A percentile compares a stretch with the other conserved stretches of the same genome.
Evolutionary conservation across 2,329 filamentous ascomycete genomes (phyloP).

Genomic region (Neonectria ditissima): DNA sequence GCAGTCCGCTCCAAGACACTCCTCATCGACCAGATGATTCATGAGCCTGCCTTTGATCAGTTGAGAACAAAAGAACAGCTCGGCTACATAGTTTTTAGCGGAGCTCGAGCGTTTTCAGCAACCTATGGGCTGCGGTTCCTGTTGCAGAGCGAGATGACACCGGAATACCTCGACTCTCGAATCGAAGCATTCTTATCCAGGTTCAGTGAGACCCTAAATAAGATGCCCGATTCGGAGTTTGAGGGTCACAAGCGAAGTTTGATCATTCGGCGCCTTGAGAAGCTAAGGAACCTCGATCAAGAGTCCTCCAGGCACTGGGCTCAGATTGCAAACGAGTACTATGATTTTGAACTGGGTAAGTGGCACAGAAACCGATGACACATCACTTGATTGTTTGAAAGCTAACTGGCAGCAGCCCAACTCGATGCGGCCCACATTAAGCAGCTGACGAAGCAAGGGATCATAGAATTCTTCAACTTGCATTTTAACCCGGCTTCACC

Average conservation of each 20-base stretch:
- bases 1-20: slow-evolving; percentile 79
- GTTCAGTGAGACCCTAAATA: slow-evolving; percentile 73
- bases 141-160: slow-evolving; percentile 91
- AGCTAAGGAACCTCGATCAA: slow-evolving; percentile 89
- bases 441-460: slow-evolving; percentile 79
- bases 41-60: slow-evolving; percentile 95
- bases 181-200: slow-evolving; percentile 85
- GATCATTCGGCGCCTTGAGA: slow-evolving; percentile 87
- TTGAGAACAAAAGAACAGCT: slow-evolving; percentile 97
- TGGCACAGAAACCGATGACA: slow-evolving; percentile 26
- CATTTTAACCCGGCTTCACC: slow-evolving; percentile 81
- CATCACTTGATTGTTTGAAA: neutral
- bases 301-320: slow-evolving; percentile 87
- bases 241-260: slow-evolving; percentile 92
- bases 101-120: slow-evolving; percentile 76
- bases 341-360: slow-evolving; percentile 88
- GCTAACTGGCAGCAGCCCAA: slow-evolving; percentile 64
- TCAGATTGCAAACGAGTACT: slow-evolving; percentile 86
- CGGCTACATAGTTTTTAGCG: slow-evolving; percentile 94
- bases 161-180: slow-evolving; percentile 84
- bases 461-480: slow-evolving; percentile 81
- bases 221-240: slow-evolving; percentile 87
- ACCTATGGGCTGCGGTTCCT: slow-evolving; percentile 89
- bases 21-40: slow-evolving; percentile 88
- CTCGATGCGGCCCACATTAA: slow-evolving; percentile 82